Evolutionary conservation across 176 grass and related monocot species (phyloP).

Genomic region (Typha latifolia): DNA sequence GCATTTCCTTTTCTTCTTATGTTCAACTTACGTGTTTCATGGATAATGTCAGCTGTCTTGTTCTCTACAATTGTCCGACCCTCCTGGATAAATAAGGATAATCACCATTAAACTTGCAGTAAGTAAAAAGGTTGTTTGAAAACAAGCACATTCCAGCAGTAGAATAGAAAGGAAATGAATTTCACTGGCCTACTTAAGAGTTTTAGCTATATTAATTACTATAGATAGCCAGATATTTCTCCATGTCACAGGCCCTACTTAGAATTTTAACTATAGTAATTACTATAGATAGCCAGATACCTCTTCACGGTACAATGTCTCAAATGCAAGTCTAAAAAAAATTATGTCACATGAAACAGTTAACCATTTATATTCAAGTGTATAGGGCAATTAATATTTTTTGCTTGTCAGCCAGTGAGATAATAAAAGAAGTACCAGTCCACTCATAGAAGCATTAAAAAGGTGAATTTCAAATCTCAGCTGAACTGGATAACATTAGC

Average conservation of each 20-base stretch:
- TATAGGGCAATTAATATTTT: too few species aligned
- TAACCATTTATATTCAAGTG: too few species aligned
- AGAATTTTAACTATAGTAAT: not conserved
- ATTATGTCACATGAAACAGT: too few species aligned
- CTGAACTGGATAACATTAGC: too few species aligned
- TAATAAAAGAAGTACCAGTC: too few species aligned
- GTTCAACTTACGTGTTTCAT: slow-evolving; percentile 85
- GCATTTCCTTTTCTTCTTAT: slow-evolving; percentile 65
- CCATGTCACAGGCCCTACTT: not conserved
- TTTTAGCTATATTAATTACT: not conserved
- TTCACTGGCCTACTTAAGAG: not conserved
- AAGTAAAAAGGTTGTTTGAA: slow-evolving; percentile 12
- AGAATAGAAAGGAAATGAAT: not conserved
- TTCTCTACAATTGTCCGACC: slow-evolving; percentile 84
- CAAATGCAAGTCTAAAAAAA: too few species aligned
- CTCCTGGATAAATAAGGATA: slow-evolving; percentile 42
- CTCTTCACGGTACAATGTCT: not conserved
- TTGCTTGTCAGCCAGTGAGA: too few species aligned
- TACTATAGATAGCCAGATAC: not conserved
- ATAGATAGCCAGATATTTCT: not conserved
- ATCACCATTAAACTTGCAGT: slow-evolving; percentile 11
- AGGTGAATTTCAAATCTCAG: too few species aligned
- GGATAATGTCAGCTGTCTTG: slow-evolving; percentile 87
- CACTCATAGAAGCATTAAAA: too few species aligned
- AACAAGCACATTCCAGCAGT: not conserved